Base-by-base conservation (phyloP, 2,329 filamentous ascomycete species). In the Alternaria solani region DNA sequence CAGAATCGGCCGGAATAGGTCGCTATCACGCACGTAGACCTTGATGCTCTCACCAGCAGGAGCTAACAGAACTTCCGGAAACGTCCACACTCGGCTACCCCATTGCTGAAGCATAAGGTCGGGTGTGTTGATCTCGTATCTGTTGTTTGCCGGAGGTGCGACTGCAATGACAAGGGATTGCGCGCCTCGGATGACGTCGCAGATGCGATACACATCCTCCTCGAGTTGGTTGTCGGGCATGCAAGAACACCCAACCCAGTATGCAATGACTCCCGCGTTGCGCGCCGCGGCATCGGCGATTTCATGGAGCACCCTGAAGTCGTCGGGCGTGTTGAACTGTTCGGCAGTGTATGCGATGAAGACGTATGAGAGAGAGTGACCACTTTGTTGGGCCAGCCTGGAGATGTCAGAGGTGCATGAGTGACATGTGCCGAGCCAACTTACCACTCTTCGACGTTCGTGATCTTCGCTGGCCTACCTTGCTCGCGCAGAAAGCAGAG, bases 1-100 rank as follows among this genome's bases (percentile, higher is more conserved):
- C 7, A 59, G 26, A 2, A 72, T 32, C 5, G 70, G 72, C 5
- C 59, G 63, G 18, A 61, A 51, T 5, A 67, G 63, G 32, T 75
- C 69, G n/a, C 52, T 63, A 8, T 63, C 70, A 25, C 74, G 73
- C 14, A 70, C 69, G 54, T 79, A 81, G 6, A 81, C 69, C 6
- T 63, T 59, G 43, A 80, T 78, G 2, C 67, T 59, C 26, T 69
- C 64, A 0, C 68, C 65, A 2, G 64, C 64, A 5, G 77, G 75
- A 23, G 74, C 69, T 1, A 81, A 66, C 0, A 82, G 68, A 2
- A 80, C 71, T 61, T 83, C 81, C 2, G 83, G 81, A 30, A 84
- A 75, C 0, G 82, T 84, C 77, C 82, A 83, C 20, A 85, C 72
- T 4, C 79, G 77, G 9, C 69, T 77, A 18, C 80, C 83, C 82